Evolutionary conservation across 768 basidiomycete species (phyloP).

Genomic region (Suillus brevipes): DNA sequence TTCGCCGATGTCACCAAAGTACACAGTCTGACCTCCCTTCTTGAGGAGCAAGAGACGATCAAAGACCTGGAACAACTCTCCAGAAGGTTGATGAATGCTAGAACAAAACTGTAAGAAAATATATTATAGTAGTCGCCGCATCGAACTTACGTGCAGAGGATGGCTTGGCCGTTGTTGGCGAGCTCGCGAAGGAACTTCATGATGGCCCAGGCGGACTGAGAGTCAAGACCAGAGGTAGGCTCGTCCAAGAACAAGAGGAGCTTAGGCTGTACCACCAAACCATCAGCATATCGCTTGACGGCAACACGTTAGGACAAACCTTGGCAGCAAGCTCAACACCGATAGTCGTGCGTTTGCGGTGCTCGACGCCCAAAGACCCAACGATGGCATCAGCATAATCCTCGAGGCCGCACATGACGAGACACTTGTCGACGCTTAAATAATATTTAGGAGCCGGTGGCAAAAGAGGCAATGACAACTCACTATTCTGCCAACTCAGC

Average conservation of each 20-base stretch:
- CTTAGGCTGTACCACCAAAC: conserved; percentile 29
- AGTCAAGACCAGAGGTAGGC: conserved; percentile 58
- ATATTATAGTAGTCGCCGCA: neutral
- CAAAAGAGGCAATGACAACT: neutral
- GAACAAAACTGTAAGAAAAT: neutral
- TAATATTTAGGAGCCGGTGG: neutral
- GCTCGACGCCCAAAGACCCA: conserved; percentile 63
- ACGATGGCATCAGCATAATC: conserved; percentile 83
- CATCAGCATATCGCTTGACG: conserved; percentile 48
- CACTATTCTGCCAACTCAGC: conserved; percentile 73
- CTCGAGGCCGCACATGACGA: conserved; percentile 82
- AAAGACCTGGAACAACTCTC: conserved; percentile 85
- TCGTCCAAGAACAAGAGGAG: conserved; percentile 37
- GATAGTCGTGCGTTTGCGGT: conserved; percentile 85
- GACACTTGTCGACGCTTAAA: conserved; percentile 65
- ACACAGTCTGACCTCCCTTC: conserved; percentile 86
- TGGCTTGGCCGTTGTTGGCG: conserved; percentile 83
- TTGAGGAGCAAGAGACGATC: conserved; percentile 70
- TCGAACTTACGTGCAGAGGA: conserved; percentile 62
- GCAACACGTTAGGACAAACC: conserved; percentile 58
- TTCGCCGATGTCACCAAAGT: conserved; percentile 85
- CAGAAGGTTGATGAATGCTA: conserved; percentile 80
- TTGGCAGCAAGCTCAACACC: conserved; percentile 91
- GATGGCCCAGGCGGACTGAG: conserved; percentile 76
- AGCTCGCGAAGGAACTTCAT: conserved; percentile 82